phyloP scores from a whole-genome alignment of 75 land plant genomes.

The Gnetum montanum region DNA sequence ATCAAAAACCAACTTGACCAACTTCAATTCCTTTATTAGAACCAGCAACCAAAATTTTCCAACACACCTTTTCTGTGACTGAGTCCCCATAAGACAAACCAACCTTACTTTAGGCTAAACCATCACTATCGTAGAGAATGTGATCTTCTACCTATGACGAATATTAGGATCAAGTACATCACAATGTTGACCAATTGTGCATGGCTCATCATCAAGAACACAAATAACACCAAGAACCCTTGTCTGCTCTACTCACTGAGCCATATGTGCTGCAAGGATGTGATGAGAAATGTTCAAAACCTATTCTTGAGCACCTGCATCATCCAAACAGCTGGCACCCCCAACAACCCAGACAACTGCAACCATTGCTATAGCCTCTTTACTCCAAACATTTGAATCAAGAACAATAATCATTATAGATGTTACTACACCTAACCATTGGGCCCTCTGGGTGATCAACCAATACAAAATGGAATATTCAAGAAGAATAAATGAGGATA shows the following conservation, averaged over 20 bases:
- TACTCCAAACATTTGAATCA: conserved; percentile 81
- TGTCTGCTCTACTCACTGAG: conserved; percentile 87
- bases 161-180: conserved; percentile 70
- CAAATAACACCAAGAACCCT: conserved; percentile 89
- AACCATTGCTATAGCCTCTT: conserved; percentile 97
- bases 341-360: conserved; percentile 99
- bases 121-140: conserved; percentile 80
- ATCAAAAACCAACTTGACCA: conserved; percentile 90
- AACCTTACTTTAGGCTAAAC: conserved; percentile 98
- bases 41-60: conserved; percentile 92
- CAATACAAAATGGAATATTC: conserved; percentile 92
- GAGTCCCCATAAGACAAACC: conserved; percentile 89
- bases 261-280: conserved; percentile 75
- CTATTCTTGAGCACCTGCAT: conserved; percentile 75
- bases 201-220: conserved; percentile 93
- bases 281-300: conserved; percentile 86
- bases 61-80: conserved; percentile 66
- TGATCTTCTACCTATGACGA: conserved; percentile 67
- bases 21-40: conserved; percentile 95
- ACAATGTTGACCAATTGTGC: conserved; percentile 61
- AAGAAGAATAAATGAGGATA: conserved; percentile 71
- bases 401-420: conserved; percentile 89
- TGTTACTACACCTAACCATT: conserved; percentile 86
- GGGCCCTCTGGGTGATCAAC: conserved; percentile 67
- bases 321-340: conserved; percentile 85